Evolutionary conservation across 768 basidiomycete species (phyloP), one percentile per base, ranked within the genome.

Genomic region (Trametes villosa): DNA sequence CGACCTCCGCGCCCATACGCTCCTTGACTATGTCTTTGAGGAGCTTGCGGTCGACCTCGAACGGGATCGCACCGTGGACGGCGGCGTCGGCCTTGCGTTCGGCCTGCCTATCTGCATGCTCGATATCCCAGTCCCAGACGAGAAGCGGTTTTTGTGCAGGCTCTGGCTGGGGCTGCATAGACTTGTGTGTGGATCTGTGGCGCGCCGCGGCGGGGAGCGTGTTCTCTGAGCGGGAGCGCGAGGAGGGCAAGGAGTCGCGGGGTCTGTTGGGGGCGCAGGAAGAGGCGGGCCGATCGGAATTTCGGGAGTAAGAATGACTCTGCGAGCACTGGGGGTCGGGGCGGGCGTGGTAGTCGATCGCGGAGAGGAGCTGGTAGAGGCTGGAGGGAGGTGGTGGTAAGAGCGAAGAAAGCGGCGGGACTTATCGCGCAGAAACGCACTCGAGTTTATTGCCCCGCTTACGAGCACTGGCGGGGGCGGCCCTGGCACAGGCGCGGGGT

Each of bases 1-100:
- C 89, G 17, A 92, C 90, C 24, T 87, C 84, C 15, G 79, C 73
- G 22, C 76, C 80, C 75, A 87, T 82, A 65, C 86, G 87, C 68
- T 92, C 89, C 47, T 84, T 79, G 9, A 94, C 86, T 42, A 94
- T 86, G 64, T 92, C 90, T 72, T 85, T 88, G 62, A 94, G 77
- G 22, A 91, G 78, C 55, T 81, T 80, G 56, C 92, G 76, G 73
- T 94, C 92, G 26, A 94, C 86, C 54, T 84, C 84, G 67, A 94
- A 92, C 24, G 88, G 88, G 6, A 79, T 81, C 11, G 81, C 77
- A 33, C 82, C 83, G 66, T 91, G 88, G 20, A 86, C 65, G 3
- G 81, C 81, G 15, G 82, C 81, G 63, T 91, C 90, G 2, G 82
- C 84, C 65, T 80, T 82, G 2, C 82, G 80, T 72, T 92, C 91